phyloP scores from a whole-genome alignment of 2,329 filamentous ascomycete genomes.

The Verticillium nubilum region DNA sequence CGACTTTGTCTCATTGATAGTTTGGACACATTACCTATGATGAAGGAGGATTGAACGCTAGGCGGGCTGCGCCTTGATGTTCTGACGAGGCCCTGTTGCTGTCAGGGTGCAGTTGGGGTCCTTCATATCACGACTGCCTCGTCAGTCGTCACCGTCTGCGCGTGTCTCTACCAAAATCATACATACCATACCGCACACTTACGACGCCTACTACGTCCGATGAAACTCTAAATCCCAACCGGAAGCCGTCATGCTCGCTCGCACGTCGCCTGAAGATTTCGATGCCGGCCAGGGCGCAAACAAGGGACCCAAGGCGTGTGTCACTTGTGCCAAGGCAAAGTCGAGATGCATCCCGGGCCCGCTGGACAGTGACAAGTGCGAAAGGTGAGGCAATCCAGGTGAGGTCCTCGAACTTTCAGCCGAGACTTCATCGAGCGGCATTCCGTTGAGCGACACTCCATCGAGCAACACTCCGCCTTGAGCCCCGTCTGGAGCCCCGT shows the following conservation, averaged over 20 bases:
- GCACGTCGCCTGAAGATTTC: slow-evolving; percentile 13
- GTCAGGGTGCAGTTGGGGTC: no score
- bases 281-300: background rate
- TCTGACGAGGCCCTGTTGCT: no score
- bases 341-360: slow-evolving; percentile 41
- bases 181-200: no score
- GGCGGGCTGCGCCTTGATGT: background rate
- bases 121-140: background rate
- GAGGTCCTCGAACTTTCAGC: no score
- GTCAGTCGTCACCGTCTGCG: background rate
- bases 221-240: background rate
- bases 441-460: no score
- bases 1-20: background rate
- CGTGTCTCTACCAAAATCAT: background rate
- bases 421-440: no score
- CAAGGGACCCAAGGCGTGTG: slow-evolving; percentile 44
- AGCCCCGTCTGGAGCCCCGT: background rate
- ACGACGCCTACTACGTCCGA: background rate
- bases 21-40: background rate
- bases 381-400: slow-evolving; percentile 36
- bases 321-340: slow-evolving; percentile 47
- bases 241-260: background rate
- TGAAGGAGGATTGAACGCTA: background rate
- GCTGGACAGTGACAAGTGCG: slow-evolving; percentile 33
- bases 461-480: no score